Evolutionary conservation across 2,329 filamentous ascomycete species (phyloP), one percentile per base, ranked within the genome.

Genomic region (Neurospora sp.): DNA sequence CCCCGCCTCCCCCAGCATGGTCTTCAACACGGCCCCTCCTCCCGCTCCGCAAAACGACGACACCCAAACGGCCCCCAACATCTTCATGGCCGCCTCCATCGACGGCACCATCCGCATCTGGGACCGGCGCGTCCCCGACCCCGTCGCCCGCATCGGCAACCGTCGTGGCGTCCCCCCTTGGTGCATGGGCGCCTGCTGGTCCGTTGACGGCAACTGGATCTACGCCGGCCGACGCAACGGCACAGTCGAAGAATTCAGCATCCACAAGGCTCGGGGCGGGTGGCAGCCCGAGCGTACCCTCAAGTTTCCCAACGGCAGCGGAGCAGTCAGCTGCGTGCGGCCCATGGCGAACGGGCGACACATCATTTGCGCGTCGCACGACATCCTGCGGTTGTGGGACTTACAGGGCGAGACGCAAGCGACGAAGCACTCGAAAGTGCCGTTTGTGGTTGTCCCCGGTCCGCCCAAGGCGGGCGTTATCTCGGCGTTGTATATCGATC

Each of bases 121-220:
- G 95, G 97, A 99, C 77, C 85, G 90, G 3, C 89, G 96, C 23
- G 87, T 91, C 73, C 87, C 87, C 1, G 86, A 90, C 42, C 91
- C 95, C 0, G 85, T 97, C 1, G 93, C 96, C 2, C 89, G 90
- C 38, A 95, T 98, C 70, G 84, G 85, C 1, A 92, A 91, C 19
- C 85, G 89, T 11, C 87, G 89, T 11, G 89, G 89, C 19, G 92
- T 93, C 0, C 95, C 96, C 1, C 96, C 95, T 0, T 99, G 95
- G 95, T 98, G 95, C 80, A 97, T 97, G 89, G 94, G 93, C 74
- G 93, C 93, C 0, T 97, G 93, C 82, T 99, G 96, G 96, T 95
- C 91, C 69, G 93, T 93, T 0, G 92, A 97, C 78, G 96, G 96
- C 15, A 98, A 98, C 80, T 93, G 89, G 80, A 94, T 99, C 76